Base-by-base conservation (phyloP, 2,329 filamentous ascomycete species). In the Zarea fungicola region DNA sequence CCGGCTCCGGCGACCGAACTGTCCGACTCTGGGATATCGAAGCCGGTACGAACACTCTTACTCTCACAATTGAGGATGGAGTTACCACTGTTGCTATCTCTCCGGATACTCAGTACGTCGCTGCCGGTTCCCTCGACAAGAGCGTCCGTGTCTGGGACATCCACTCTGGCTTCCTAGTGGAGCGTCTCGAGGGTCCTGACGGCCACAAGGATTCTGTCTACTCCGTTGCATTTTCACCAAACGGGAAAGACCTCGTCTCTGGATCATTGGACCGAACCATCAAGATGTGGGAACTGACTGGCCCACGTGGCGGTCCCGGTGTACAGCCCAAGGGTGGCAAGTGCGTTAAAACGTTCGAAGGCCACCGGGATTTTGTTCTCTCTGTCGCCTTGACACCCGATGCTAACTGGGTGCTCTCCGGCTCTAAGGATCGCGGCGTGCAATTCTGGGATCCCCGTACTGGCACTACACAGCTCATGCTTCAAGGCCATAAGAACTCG, bases 381-480 rank as follows among this genome's bases (percentile, higher is more conserved):
- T 93, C 87, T 51, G 93, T 99, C 49, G 95, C 93, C 16, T 80
- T 97, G 53, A 97, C 93, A 0, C 93, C 93, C 14, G 91, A 97
- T 65, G 87, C 88, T 55, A 81, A 85, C 60, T 99, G 93, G 93
- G 92, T 99, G 50, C 85, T 99, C 69, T 96, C 89, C 55, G 93
- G 93, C 37, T 96, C 90, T 54, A 99, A 99, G 75, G 93, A 99
- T 64, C 83, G 93, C 44, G 92, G 93, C 42, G 93, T 99, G 19
- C 93, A 97, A 65, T 97, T 99, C 76, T 99, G 93, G 93, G 92
- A 99, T 63, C 92, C 93, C 18, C 81, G 85, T 60, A 96, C 90
- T 18, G 93, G 92, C 29, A 85, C 88, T 57, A 95, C 92, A 1
- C 92, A 97, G 71, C 85, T 99, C 65, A 97, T 97, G 93, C 80